Percentiles rank a stretch among this genome's conserved stretches.
phyloP scores from a whole-genome alignment of 345 rosid species.

The Hevea brasiliensis region DNA sequence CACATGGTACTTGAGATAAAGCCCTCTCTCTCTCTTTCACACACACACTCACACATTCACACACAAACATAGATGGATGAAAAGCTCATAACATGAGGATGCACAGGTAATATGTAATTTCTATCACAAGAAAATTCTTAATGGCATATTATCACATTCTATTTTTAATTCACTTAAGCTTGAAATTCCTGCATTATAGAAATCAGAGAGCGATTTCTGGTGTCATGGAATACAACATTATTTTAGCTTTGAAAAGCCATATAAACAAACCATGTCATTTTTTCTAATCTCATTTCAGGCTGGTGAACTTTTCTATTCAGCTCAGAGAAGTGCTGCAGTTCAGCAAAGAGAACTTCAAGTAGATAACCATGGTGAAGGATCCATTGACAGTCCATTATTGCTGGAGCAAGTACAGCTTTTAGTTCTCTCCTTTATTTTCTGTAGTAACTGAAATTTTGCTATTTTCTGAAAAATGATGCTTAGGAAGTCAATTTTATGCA shows the following conservation, averaged over 20 bases:
- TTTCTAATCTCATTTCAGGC: constrained; percentile 28
- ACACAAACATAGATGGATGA: too few relatives aligned
- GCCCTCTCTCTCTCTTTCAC: neutral
- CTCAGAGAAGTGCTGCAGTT: constrained; percentile 28
- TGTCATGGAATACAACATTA: neutral
- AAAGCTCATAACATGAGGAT: neutral
- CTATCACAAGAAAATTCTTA: too few relatives aligned
- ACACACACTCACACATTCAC: too few relatives aligned
- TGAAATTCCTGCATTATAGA: constrained; percentile 1
- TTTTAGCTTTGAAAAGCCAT: neutral
- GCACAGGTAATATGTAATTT: neutral
- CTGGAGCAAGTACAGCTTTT: constrained; percentile 27
- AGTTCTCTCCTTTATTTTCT: neutral
- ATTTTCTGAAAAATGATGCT: constrained; percentile 12
- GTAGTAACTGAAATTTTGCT: neutral
- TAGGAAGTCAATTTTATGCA: constrained; percentile 14
- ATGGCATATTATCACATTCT: neutral
- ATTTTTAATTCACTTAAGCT: neutral
- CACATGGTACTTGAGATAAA: constrained; percentile 5
- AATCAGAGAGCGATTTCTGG: neutral
- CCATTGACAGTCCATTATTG: constrained; percentile 32
- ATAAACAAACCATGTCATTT: neutral
- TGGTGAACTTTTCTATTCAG: constrained; percentile 32
- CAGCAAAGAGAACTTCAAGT: constrained; percentile 26
- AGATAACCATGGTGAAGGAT: constrained; percentile 16